Evolutionary conservation across 2,329 filamentous ascomycete species (phyloP), one percentile per base, ranked within the genome.

Genomic region (Apiospora rasikravindrae): DNA sequence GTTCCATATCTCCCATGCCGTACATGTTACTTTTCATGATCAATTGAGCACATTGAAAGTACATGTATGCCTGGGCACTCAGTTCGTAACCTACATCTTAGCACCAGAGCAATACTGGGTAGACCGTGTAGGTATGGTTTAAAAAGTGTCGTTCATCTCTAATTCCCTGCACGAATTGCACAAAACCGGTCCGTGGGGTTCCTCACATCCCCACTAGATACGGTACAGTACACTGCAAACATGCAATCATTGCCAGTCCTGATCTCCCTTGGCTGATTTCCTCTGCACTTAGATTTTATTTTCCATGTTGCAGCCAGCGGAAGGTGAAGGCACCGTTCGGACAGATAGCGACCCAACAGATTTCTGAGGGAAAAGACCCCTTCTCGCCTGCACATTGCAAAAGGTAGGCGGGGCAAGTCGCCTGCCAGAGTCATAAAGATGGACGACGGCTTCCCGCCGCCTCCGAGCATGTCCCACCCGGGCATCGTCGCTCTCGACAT

Each of bases 401-500:
- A 22, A 61, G 53, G 53, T 61, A 22, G 53, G 53, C 57, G 57
- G 57, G 57, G 57, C 57, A 64, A 64, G 57, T 40, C 68, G 37
- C 42, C 68, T 33, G 26, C n/a, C 44, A 44, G 45, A 44, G 69
- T 69, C 69, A 69, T 77, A 75, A 76, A 75, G 72, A 77, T 78
- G 73, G 73, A 76, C 45, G 47, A 44, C 26, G 45, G 70, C 37
- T 42, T 64, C 75, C 78, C 82, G 53, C 84, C 83, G 57, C 81
- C 83, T 67, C 83, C 85, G 26, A 81, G 80, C 66, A 81, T 86
- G 40, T 80, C 81, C 33, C 83, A 83, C 70, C 82, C 85, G 13
- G 89, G 89, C 51, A 81, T 92, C 33, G 80, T 90, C 71, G 82
- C 88, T 49, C 83, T 85, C 37, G 89, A 92, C 76, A 89, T 92